A percentile compares a stretch with the other conserved stretches of the same genome.
These are phyloP conservation scores for Colletotrichum lupini DNA, from an alignment of 2,329 filamentous ascomycete species.

Conservation along the genomic window DNA sequence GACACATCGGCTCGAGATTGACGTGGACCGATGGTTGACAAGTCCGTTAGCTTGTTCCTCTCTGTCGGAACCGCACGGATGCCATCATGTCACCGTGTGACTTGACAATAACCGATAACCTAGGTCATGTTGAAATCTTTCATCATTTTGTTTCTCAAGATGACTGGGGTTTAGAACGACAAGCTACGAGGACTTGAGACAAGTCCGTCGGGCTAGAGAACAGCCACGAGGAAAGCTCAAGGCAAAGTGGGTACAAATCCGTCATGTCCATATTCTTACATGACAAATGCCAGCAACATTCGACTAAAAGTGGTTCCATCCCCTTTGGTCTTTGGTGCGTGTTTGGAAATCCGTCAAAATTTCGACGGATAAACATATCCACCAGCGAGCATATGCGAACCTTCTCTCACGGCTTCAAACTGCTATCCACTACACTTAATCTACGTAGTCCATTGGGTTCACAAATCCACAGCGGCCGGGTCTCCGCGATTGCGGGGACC, in stretches of 20 bases:
- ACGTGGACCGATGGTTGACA: neutral
- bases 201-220: neutral
- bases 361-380: slow-evolving; percentile 11
- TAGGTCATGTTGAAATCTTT: neutral
- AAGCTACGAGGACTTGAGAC: no score
- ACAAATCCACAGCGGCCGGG: slow-evolving; percentile 15
- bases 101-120: neutral
- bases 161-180: neutral
- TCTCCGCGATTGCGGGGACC: slow-evolving; percentile 32
- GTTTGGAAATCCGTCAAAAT: slow-evolving; percentile 18
- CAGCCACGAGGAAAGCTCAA: neutral
- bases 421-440: neutral
- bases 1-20: neutral
- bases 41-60: no score
- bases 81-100: no score
- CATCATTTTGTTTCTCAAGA: neutral
- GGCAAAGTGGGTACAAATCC: slow-evolving; percentile 22
- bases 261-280: neutral
- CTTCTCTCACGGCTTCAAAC: neutral
- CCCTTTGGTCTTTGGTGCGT: neutral
- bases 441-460: neutral
- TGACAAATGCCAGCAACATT: slow-evolving; percentile 3
- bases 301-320: slow-evolving; percentile 14
- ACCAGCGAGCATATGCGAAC: neutral
- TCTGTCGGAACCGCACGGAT: no score